Percentiles rank a stretch among this genome's conserved stretches.
Evolutionary conservation across 2,329 filamentous ascomycete genomes (phyloP).

Genomic region (Colletotrichum paranaense): DNA sequence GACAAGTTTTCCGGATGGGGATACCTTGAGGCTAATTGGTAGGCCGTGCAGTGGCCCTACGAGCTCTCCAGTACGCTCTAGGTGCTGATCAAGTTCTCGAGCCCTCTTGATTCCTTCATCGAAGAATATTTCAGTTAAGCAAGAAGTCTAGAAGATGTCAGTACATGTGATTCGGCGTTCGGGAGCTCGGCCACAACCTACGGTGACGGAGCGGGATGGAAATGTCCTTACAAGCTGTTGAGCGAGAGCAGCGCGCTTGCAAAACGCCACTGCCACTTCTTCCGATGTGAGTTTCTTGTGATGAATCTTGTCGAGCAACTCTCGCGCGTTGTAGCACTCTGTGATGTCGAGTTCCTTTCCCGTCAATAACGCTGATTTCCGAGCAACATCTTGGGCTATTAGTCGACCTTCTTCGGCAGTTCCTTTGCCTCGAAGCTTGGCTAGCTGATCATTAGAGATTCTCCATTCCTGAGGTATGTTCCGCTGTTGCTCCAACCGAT

Average conservation of each 20-base stretch:
- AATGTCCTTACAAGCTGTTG: constrained; percentile 39
- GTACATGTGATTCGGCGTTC: neutral
- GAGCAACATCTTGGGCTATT: constrained; percentile 17
- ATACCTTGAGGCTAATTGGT: constrained; percentile 54
- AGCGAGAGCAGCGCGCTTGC: constrained; percentile 42
- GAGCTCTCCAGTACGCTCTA: constrained; percentile 50
- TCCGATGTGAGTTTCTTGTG: constrained; percentile 37
- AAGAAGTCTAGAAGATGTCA: constrained; percentile 44
- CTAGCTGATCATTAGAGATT: constrained; percentile 11
- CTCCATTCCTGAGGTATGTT: constrained; percentile 34
- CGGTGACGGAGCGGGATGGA: neutral
- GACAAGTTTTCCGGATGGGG: neutral
- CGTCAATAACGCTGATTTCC: constrained; percentile 33
- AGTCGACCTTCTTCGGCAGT: constrained; percentile 29
- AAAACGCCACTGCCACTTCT: constrained; percentile 41
- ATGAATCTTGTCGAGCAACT: constrained; percentile 36
- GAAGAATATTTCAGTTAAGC: constrained; percentile 62
- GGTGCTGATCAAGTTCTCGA: constrained; percentile 55
- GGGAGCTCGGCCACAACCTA: neutral
- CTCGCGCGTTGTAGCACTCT: constrained; percentile 27
- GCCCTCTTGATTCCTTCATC: constrained; percentile 57
- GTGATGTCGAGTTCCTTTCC: constrained; percentile 40
- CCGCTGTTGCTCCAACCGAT: constrained; percentile 22
- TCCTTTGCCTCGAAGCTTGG: constrained; percentile 18
- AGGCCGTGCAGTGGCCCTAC: constrained; percentile 72